phyloP scores from a whole-genome alignment of 768 basidiomycete genomes.

The Russula olivacea region DNA sequence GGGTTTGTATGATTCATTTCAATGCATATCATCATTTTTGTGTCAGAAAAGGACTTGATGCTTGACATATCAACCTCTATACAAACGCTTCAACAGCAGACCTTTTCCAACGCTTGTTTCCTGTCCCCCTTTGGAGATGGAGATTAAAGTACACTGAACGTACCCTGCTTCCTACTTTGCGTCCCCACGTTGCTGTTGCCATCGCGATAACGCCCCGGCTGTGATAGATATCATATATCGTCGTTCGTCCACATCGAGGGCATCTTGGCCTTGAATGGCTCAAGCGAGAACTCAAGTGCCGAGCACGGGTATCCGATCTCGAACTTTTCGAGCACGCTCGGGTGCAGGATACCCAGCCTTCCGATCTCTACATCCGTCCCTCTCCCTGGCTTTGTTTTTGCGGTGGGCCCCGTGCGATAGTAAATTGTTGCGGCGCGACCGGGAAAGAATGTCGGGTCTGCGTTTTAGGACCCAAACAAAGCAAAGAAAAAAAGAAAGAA shows the following conservation, averaged over 20 bases:
- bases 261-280: conserved; percentile 83
- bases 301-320: conserved; percentile 95
- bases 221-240: conserved; percentile 29
- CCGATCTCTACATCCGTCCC: conserved; percentile 69
- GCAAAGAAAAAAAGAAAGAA: not conserved
- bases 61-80: not conserved
- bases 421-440: conserved; percentile 90
- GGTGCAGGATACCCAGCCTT: conserved; percentile 89
- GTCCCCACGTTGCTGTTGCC: not conserved
- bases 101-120: not conserved
- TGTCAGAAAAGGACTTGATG: not conserved
- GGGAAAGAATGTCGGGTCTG: conserved; percentile 93
- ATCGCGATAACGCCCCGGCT: not conserved
- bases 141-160: conserved; percentile 4
- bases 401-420: conserved; percentile 52
- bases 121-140: too few relatives aligned
- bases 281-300: conserved; percentile 87
- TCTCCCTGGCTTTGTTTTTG: not conserved
- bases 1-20: not conserved
- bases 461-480: not conserved
- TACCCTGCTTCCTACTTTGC: not conserved
- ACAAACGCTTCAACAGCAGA: not conserved
- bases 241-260: conserved; percentile 52
- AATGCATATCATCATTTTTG: conserved; percentile 3
- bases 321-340: conserved; percentile 84